phyloP scores from a whole-genome alignment of 257 asterid genomes.

The Pogostemon cablin region DNA sequence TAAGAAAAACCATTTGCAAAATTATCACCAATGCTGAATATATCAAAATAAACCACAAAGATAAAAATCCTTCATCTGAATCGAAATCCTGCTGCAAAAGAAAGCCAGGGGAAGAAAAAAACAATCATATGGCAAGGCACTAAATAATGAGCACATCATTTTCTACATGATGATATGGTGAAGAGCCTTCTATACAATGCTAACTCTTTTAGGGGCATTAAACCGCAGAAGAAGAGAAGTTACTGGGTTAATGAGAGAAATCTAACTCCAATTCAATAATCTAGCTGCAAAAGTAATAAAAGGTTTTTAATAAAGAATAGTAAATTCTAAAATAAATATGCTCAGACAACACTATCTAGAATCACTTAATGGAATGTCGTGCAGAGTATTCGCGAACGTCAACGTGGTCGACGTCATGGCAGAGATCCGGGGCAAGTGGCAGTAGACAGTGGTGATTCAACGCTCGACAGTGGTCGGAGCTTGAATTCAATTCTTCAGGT shows the following conservation, averaged over 20 bases:
- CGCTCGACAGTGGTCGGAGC: too few relatives aligned
- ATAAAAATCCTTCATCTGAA: constrained; percentile 52
- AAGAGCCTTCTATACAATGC: constrained; percentile 28
- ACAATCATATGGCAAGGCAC: constrained; percentile 19
- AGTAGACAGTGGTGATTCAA: too few relatives aligned
- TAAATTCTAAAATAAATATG: constrained; percentile 9
- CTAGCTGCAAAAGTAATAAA: constrained; percentile 61
- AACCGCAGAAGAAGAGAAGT: constrained; percentile 69
- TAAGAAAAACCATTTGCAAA: constrained; percentile 58
- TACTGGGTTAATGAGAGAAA: constrained; percentile 65
- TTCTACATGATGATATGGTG: constrained; percentile 6
- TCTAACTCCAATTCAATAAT: constrained; percentile 75
- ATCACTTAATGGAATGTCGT: too few relatives aligned
- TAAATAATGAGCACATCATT: constrained; percentile 6
- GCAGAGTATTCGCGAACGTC: too few relatives aligned
- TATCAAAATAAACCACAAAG: constrained; percentile 65
- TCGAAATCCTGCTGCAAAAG: constrained; percentile 57
- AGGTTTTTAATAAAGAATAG: neutral
- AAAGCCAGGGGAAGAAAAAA: constrained; percentile 10
- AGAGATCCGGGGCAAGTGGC: too few relatives aligned
- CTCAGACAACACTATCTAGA: neutral
- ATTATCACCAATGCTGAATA: constrained; percentile 53
- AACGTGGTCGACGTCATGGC: too few relatives aligned
- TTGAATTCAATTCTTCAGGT: too few relatives aligned
- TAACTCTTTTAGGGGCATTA: constrained; percentile 73